Evolutionary conservation across 352 stramenopile species (phyloP).

Genomic region (Globisporangium irregulare): DNA sequence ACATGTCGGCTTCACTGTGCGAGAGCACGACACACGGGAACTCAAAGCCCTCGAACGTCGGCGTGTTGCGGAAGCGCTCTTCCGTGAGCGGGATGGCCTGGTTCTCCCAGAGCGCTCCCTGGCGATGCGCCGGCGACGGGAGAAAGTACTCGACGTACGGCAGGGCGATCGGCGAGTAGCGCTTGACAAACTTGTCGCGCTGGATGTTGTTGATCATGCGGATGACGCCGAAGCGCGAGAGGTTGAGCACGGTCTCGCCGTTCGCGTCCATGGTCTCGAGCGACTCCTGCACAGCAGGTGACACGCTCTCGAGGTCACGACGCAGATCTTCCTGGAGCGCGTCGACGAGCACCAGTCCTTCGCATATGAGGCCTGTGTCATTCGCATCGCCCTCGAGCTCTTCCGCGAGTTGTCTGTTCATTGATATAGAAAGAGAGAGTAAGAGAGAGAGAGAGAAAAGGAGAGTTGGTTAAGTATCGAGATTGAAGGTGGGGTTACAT

Average conservation of each 20-base stretch:
- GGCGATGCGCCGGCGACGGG: constrained; percentile 61
- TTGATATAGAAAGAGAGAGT: not conserved
- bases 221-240: constrained; percentile 59
- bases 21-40: constrained; percentile 75
- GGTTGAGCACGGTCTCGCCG: constrained; percentile 45
- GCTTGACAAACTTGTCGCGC: constrained; percentile 43
- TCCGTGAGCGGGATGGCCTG: constrained; percentile 56
- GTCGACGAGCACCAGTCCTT: constrained; percentile 73
- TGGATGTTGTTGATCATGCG: constrained; percentile 70
- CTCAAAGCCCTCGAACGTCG: constrained; percentile 23
- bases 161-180: constrained; percentile 50
- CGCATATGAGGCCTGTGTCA: constrained; percentile 27
- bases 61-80: constrained; percentile 44
- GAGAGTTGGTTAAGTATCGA: no score
- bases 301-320: constrained; percentile 56
- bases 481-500: no score
- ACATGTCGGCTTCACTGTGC: constrained; percentile 62
- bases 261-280: constrained; percentile 64
- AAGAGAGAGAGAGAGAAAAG: no score
- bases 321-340: constrained; percentile 66
- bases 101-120: constrained; percentile 55
- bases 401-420: constrained; percentile 36
- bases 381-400: constrained; percentile 30
- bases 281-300: constrained; percentile 48
- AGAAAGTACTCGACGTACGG: constrained; percentile 64